These are phyloP conservation scores for Pulveroboletus sp. DNA, from an alignment of 768 basidiomycete genomes.

Conservation along the genomic window DNA sequence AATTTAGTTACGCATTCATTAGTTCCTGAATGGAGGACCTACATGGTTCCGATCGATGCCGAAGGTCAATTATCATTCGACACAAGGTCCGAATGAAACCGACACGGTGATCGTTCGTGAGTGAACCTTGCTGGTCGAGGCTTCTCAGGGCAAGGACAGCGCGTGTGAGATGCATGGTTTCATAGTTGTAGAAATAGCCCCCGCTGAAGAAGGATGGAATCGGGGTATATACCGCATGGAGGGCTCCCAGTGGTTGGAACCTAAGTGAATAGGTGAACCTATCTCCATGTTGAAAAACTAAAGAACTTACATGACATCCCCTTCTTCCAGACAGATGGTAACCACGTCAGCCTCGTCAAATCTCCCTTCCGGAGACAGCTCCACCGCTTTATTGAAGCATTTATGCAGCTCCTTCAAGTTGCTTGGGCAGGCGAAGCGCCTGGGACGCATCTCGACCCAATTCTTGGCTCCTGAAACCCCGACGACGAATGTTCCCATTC, in stretches of 20 bases:
- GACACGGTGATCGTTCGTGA: neutral
- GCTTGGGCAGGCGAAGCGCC: neutral
- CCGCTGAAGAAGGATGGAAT: neutral
- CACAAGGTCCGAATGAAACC: neutral
- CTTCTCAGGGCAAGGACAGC: neutral
- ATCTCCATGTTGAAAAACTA: too few species aligned
- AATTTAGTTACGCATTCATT: neutral
- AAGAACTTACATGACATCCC: neutral
- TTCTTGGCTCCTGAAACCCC: neutral
- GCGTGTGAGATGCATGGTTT: conserved; percentile 1
- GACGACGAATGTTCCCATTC: neutral
- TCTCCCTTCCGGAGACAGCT: neutral
- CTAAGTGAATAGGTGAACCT: too few species aligned
- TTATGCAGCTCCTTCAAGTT: neutral
- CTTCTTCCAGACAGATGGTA: conserved; percentile 3
- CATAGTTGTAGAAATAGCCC: conserved; percentile 1
- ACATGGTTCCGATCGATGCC: neutral
- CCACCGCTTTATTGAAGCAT: neutral
- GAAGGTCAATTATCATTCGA: neutral
- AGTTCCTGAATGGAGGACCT: neutral
- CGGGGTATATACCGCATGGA: neutral
- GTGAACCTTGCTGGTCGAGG: neutral
- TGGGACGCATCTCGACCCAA: neutral
- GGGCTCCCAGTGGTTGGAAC: neutral
- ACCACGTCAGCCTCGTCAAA: neutral